phyloP scores from a whole-genome alignment of 1,284 basidiomycete species.

The Papiliotrema terrestris region DNA sequence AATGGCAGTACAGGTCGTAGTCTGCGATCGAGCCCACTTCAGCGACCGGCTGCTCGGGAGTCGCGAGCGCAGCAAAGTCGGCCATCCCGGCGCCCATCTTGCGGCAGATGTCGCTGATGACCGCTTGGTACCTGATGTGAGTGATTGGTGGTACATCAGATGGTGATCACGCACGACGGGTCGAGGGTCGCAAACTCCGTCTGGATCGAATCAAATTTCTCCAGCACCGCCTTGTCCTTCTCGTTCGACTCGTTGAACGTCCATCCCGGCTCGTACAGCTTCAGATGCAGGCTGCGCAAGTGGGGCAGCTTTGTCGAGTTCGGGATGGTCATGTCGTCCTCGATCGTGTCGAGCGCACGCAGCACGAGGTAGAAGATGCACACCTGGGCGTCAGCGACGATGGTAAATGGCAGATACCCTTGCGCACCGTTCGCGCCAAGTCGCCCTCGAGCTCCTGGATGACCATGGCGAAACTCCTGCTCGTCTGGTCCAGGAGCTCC shows the following conservation, averaged over 20 bases:
- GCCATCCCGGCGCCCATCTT: conserved; percentile 97
- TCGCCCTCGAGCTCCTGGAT: conserved; percentile 97
- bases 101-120: conserved; percentile 75
- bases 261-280: conserved; percentile 82
- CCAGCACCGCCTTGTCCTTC: conserved; percentile 82
- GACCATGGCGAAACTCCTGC: conserved; percentile 85
- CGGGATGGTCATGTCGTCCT: conserved; percentile 96
- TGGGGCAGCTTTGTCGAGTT: conserved; percentile 82
- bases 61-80: conserved; percentile 81
- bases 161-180: conserved; percentile 55
- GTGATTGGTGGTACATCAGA: background rate
- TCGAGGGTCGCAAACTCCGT: conserved; percentile 72
- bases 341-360: conserved; percentile 89
- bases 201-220: conserved; percentile 80
- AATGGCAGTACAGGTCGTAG: conserved; percentile 98
- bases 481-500: conserved; percentile 84
- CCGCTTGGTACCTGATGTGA: conserved; percentile 63
- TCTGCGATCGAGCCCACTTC: conserved; percentile 69
- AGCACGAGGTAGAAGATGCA: conserved; percentile 95
- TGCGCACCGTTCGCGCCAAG: conserved; percentile 79
- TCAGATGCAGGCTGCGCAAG: conserved; percentile 77
- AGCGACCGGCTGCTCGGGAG: conserved; percentile 64
- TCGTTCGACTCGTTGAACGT: conserved; percentile 80
- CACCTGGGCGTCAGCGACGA: conserved; percentile 57
- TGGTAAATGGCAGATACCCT: background rate